Evolutionary conservation across 305 asterid species (phyloP).

Genomic region (Plantago coronopus): DNA sequence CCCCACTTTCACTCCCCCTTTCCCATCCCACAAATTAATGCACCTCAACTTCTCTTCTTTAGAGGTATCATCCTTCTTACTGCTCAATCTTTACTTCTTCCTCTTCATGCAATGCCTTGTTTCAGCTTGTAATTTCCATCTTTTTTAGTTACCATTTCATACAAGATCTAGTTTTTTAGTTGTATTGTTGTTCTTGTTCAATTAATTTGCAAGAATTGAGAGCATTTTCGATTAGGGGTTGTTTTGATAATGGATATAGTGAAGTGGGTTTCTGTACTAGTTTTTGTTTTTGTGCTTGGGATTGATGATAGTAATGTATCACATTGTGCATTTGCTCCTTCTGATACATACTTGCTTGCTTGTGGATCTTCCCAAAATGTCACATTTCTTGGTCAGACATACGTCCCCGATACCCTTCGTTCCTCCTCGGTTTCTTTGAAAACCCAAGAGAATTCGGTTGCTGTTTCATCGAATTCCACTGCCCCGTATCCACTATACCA

Average conservation of each 20-base stretch:
- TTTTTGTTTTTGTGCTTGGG: slow-evolving; percentile 33
- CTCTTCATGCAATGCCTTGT: too few species aligned
- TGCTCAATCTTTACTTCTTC: too few species aligned
- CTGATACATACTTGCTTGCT: slow-evolving; percentile 64
- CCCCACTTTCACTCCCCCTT: too few species aligned
- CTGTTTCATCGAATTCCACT: slow-evolving; percentile 56
- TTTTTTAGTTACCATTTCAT: too few species aligned
- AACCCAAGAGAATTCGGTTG: slow-evolving; percentile 44
- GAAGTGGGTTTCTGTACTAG: slow-evolving; percentile 43
- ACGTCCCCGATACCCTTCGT: slow-evolving; percentile 61
- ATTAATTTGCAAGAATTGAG: neutral
- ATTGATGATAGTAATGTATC: slow-evolving; percentile 24
- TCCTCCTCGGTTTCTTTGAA: slow-evolving; percentile 55
- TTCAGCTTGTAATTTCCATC: too few species aligned
- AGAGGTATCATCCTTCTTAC: too few species aligned
- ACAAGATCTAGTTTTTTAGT: slow-evolving; percentile 39
- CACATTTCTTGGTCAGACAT: slow-evolving; percentile 65
- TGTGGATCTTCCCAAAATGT: slow-evolving; percentile 92
- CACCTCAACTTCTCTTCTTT: too few species aligned
- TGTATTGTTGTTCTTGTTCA: neutral
- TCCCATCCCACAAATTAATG: too few species aligned
- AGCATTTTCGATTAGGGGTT: slow-evolving; percentile 17
- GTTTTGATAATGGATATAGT: slow-evolving; percentile 32
- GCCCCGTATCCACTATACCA: slow-evolving; percentile 75
- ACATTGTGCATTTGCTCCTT: slow-evolving; percentile 60